phyloP scores from a whole-genome alignment of 345 rosid species.

The Citrus unshiu region DNA sequence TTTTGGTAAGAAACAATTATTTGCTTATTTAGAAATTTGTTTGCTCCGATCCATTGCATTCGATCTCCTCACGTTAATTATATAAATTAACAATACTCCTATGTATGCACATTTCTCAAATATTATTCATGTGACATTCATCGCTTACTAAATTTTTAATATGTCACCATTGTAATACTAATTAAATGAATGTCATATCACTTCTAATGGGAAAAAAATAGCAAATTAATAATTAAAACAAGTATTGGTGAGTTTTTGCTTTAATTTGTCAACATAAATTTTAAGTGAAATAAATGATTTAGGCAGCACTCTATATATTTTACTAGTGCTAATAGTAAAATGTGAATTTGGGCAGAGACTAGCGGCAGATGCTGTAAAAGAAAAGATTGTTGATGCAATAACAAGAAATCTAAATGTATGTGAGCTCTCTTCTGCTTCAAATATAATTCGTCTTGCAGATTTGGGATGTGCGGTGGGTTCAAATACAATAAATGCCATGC shows the following conservation, averaged over 20 bases:
- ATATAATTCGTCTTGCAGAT: conserved; percentile 44
- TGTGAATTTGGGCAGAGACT: conserved; percentile 32
- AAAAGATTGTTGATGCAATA: conserved; percentile 37
- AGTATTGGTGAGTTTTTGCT: no score
- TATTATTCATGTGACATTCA: background rate
- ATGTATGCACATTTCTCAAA: background rate
- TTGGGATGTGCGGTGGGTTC: conserved; percentile 75
- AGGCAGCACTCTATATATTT: background rate
- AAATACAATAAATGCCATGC: conserved; percentile 43
- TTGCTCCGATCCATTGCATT: no score
- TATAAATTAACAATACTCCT: background rate
- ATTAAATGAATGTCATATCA: background rate
- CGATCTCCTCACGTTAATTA: background rate
- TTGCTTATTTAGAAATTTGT: background rate
- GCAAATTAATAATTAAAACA: no score
- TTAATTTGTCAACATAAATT: no score
- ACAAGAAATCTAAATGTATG: conserved; percentile 37
- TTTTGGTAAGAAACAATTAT: background rate
- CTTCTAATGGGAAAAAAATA: no score
- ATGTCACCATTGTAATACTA: background rate
- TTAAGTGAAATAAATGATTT: no score
- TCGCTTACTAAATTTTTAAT: no score
- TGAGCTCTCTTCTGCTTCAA: conserved; percentile 28
- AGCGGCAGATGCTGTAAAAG: conserved; percentile 32
- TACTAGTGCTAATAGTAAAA: background rate